Percentiles rank a stretch among this genome's conserved stretches.
phyloP scores from a whole-genome alignment of 768 basidiomycete genomes.

The Boletus sensibilis region DNA sequence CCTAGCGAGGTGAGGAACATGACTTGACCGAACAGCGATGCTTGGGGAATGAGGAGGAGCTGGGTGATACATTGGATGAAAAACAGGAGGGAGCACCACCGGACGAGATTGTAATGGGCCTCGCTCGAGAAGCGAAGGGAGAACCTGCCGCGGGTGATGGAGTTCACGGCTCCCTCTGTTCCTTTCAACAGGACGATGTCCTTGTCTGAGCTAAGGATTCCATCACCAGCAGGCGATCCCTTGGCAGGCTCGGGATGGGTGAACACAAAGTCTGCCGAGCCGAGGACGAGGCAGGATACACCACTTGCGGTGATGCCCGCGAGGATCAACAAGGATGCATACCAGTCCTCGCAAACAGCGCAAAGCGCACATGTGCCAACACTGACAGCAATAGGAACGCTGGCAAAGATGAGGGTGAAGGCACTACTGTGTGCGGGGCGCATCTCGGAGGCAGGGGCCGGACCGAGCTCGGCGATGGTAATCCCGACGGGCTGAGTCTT shows the following conservation, averaged over 20 bases:
- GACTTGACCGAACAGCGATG: conserved; percentile 28
- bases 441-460: conserved; percentile 8
- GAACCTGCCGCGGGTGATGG: conserved; percentile 30
- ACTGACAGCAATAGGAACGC: conserved; percentile 23
- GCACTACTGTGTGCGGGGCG: neutral
- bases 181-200: conserved; percentile 30
- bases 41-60: conserved; percentile 31
- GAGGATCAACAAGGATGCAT: conserved; percentile 27
- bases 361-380: conserved; percentile 20
- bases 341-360: conserved; percentile 25
- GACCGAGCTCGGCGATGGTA: conserved; percentile 11
- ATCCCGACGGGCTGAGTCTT: conserved; percentile 5
- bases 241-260: conserved; percentile 24
- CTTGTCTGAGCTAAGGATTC: conserved; percentile 20
- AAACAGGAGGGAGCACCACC: conserved; percentile 24
- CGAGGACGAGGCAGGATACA: conserved; percentile 24
- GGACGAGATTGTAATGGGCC: conserved; percentile 10
- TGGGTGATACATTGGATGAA: conserved; percentile 27
- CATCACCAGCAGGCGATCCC: conserved; percentile 29
- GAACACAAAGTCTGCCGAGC: conserved; percentile 25
- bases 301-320: conserved; percentile 32
- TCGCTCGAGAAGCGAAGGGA: conserved; percentile 21
- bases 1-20: conserved; percentile 30
- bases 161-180: conserved; percentile 27
- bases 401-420: conserved; percentile 9